Conservation (phyloP, 2,329 filamentous ascomycete species). For the Fusarium sp. region DNA sequence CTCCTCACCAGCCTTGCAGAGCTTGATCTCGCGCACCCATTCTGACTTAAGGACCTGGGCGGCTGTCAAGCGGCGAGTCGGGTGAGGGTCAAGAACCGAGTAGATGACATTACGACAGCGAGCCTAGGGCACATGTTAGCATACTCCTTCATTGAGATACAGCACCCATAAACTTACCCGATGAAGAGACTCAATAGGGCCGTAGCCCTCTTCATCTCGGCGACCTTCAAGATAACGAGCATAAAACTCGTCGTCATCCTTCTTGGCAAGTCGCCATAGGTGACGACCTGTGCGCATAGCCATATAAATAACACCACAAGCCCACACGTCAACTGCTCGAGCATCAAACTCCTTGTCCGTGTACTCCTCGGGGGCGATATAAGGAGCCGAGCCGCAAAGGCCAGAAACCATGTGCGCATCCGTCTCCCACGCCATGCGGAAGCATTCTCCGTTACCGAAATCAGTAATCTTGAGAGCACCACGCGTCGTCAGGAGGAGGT, state of each 20-base stretch:
- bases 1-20: slow-evolving; percentile 96
- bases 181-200: slow-evolving; percentile 93
- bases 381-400: slow-evolving; percentile 93
- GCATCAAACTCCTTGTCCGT: slow-evolving; percentile 95
- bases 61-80: slow-evolving; percentile 88
- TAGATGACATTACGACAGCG: slow-evolving; percentile 99
- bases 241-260: slow-evolving; percentile 97
- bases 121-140: slow-evolving; percentile 63
- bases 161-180: slow-evolving; percentile 69
- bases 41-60: slow-evolving; percentile 97
- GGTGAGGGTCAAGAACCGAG: slow-evolving; percentile 95
- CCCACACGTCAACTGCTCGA: slow-evolving; percentile 97
- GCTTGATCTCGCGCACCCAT: slow-evolving; percentile 97
- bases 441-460: slow-evolving; percentile 98
- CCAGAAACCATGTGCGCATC: slow-evolving; percentile 98
- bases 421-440: slow-evolving; percentile 99
- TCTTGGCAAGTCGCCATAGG: slow-evolving; percentile 95
- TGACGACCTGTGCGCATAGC: slow-evolving; percentile 97
- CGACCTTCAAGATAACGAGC: slow-evolving; percentile 91
- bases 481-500: slow-evolving; percentile 89
- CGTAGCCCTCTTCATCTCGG: slow-evolving; percentile 93
- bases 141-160: neutral
- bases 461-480: slow-evolving; percentile 97
- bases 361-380: slow-evolving; percentile 97
- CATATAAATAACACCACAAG: slow-evolving; percentile 99